A percentile compares a stretch with the other conserved stretches of the same genome.
Conservation (phyloP, 2,329 filamentous ascomycete species). For the Scedosporium apiospermum region DNA sequence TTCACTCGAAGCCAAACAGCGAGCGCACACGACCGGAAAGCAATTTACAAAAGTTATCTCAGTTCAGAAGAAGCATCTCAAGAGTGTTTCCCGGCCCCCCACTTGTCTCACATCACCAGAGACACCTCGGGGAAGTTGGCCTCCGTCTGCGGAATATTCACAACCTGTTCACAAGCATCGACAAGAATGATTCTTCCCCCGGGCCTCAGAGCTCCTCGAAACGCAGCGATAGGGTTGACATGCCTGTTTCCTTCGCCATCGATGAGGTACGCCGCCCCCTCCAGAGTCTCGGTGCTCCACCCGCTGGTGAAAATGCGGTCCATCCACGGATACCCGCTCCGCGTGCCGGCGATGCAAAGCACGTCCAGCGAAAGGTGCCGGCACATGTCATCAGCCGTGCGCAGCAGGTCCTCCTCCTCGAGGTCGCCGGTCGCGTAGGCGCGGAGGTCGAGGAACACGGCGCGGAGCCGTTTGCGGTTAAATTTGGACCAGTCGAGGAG, state of each 20-base stretch:
- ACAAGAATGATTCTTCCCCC: neutral
- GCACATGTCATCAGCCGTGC: neutral
- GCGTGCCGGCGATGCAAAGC: neutral
- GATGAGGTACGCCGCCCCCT: neutral
- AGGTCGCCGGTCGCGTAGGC: neutral
- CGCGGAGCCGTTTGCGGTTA: neutral
- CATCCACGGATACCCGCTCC: neutral
- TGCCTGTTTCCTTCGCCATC: neutral
- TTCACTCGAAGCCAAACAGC: too few species aligned
- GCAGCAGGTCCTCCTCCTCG: neutral
- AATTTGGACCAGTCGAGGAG: neutral
- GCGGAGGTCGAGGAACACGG: slow-evolving; percentile 3
- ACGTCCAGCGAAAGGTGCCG: neutral
- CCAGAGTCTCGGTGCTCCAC: neutral
- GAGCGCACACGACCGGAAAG: neutral
- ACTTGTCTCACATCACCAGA: neutral
- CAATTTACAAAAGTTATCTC: neutral
- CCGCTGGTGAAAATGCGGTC: neutral
- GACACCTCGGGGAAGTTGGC: neutral
- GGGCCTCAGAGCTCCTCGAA: neutral
- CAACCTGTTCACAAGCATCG: neutral
- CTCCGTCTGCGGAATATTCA: neutral
- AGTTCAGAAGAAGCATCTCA: neutral
- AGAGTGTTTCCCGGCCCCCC: neutral
- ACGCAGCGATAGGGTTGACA: neutral